phyloP scores from a whole-genome alignment of 2,329 filamentous ascomycete genomes.

The Calonectria pseudoturangicola region DNA sequence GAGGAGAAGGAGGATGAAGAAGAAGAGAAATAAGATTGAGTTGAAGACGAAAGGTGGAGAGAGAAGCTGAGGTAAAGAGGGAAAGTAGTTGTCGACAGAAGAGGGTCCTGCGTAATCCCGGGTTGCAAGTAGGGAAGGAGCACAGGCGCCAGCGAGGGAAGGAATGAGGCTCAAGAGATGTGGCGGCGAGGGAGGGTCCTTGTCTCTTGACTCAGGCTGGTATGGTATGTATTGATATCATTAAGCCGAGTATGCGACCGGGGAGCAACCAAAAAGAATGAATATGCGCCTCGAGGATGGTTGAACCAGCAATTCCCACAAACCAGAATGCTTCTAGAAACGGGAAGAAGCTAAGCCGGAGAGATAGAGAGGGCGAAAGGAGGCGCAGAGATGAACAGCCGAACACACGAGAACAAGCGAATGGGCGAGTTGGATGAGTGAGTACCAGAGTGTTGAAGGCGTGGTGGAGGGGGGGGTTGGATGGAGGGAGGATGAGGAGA shows the following conservation, averaged over 20 bases:
- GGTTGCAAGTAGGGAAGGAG: not conserved
- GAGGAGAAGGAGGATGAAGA: slow-evolving; percentile 12
- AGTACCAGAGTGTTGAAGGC: not conserved
- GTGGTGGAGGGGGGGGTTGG: not conserved
- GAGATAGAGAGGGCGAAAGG: not conserved
- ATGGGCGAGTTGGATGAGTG: not conserved
- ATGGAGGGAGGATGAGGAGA: not conserved
- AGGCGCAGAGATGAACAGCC: no score
- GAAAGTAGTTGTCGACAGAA: slow-evolving; percentile 15
- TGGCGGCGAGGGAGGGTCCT: not conserved
- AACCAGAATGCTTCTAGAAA: not conserved
- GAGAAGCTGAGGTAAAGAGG: slow-evolving; percentile 41
- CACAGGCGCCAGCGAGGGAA: not conserved
- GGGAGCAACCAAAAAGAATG: not conserved
- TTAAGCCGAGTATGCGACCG: not conserved
- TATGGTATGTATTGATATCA: slow-evolving; percentile 9
- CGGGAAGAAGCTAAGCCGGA: not conserved
- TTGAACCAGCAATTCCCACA: slow-evolving; percentile 10
- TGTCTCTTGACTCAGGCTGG: slow-evolving; percentile 21
- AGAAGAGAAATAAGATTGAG: slow-evolving; percentile 19
- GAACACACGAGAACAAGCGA: not conserved
- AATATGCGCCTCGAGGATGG: not conserved
- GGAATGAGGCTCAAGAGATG: slow-evolving; percentile 12
- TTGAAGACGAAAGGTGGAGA: slow-evolving; percentile 29
- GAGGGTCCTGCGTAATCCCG: not conserved